These are phyloP conservation scores for Penicillium longicatenatum DNA, from an alignment of 495 filamentous ascomycete genomes.

Conservation along the genomic window DNA sequence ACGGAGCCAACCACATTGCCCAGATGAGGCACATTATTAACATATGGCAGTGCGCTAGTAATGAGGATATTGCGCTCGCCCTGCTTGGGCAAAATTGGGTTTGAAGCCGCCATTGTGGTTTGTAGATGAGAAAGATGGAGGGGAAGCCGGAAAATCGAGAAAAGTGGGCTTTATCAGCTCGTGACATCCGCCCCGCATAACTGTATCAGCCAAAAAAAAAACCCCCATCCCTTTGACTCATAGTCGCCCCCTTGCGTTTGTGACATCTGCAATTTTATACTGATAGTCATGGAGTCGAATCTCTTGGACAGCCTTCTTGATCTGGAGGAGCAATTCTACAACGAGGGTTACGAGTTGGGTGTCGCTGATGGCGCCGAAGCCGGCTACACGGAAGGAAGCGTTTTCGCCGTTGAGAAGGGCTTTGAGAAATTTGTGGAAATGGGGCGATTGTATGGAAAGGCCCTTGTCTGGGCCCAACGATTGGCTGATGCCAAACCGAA, in stretches of 20 bases:
- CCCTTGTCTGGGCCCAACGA: slow-evolving; percentile 76
- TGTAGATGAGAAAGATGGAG: slow-evolving; percentile 25
- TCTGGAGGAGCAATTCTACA: slow-evolving; percentile 83
- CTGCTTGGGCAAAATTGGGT: slow-evolving; percentile 43
- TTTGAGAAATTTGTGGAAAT: slow-evolving; percentile 86
- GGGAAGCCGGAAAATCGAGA: slow-evolving; percentile 34
- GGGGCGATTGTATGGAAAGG: slow-evolving; percentile 79
- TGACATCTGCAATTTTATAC: neutral
- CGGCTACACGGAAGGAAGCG: slow-evolving; percentile 82
- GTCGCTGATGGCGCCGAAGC: slow-evolving; percentile 73
- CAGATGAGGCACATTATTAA: slow-evolving; percentile 95
- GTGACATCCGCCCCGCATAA: slow-evolving; percentile 33
- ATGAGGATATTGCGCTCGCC: slow-evolving; percentile 55
- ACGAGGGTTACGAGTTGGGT: slow-evolving; percentile 78
- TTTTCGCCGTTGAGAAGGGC: slow-evolving; percentile 88
- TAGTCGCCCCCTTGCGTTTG: slow-evolving; percentile 7
- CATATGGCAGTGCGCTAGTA: slow-evolving; percentile 70
- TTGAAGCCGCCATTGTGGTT: slow-evolving; percentile 32
- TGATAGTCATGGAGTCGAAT: slow-evolving; percentile 46
- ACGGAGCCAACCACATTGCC: slow-evolving; percentile 94
- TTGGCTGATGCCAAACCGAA: slow-evolving; percentile 36
- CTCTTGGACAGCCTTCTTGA: slow-evolving; percentile 72
- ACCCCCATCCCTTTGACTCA: slow-evolving; percentile 7
- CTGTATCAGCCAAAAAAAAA: slow-evolving; percentile 5
- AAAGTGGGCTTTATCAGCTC: slow-evolving; percentile 30